Evolutionary conservation across 805 yeast species (phyloP), one percentile per base, ranked within the genome.

Genomic region (Limtongia smithiae): DNA sequence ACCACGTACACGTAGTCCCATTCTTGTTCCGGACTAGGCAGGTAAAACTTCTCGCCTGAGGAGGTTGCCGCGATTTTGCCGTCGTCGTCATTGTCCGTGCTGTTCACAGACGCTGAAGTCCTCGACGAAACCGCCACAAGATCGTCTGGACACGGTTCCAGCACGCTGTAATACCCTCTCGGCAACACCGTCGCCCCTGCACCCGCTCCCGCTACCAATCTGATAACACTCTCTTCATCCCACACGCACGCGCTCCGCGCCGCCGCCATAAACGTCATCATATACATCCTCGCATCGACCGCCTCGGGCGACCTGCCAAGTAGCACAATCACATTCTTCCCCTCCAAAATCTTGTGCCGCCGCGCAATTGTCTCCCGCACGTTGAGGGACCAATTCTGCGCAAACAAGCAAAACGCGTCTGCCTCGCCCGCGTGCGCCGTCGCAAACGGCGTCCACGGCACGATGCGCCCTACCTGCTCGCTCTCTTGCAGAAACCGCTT

Each of bases 401-500:
- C 37, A 37, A 21, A 7, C 35, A 24, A 22, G 18, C 37, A 28
- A 21, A 18, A 12, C 20, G 22, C 35, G 37, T 44, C 8, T 17
- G 33, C 30, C 40, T 48, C n/a, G 41, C 37, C 28, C 9, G 28
- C 15, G 15, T 14, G 46, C 21, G 48, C 37, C 35, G 42, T 14
- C 21, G 43, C 39, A 21, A 32, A 42, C 31, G 43, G 47, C 35
- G 35, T 25, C 61, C 59, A 55, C 24, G 41, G 43, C 30, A 31
- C 30, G 27, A 58, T 15, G 40, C 25, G 17, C 14, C 49, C 40
- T 9, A 4, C 25, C 32, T 17, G 34, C 7, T 42, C 33, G 14
- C 51, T 25, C 28, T 27, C 34, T 12, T 35, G 22, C n/a, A 58
- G 38, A 40, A 54, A 56, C 25, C 46, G 25, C 9, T 41, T 31